phyloP scores from a whole-genome alignment of 164 flowering plant species.

The Aristolochia contorta region DNA sequence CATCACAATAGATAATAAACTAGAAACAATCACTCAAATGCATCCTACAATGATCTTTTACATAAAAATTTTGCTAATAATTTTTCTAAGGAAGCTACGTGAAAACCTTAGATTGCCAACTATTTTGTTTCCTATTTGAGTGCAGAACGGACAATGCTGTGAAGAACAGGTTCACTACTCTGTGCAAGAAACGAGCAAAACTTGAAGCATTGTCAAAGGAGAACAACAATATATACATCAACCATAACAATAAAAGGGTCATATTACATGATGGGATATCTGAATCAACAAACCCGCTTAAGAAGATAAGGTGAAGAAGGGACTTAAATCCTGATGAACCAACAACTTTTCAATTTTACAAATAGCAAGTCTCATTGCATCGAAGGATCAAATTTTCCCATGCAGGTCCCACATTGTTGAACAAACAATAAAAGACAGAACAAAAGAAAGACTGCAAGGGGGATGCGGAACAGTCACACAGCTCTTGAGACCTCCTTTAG shows the following conservation, averaged over 20 bases:
- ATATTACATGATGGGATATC: slow-evolving; percentile 28
- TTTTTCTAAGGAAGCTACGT: neutral
- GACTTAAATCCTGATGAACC: neutral
- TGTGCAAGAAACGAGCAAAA: slow-evolving; percentile 91
- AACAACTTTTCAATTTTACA: no score
- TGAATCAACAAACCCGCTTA: slow-evolving; percentile 22
- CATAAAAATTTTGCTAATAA: neutral
- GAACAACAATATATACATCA: slow-evolving; percentile 41
- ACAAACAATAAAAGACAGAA: slow-evolving; percentile 21
- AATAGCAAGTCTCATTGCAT: no score
- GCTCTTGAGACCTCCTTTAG: slow-evolving; percentile 54
- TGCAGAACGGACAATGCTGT: slow-evolving; percentile 98
- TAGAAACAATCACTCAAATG: neutral
- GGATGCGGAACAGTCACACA: slow-evolving; percentile 18
- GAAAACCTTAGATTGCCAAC: neutral
- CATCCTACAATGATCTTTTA: no score
- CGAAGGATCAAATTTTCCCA: neutral
- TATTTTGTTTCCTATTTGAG: neutral
- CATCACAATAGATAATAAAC: neutral
- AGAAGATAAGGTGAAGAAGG: slow-evolving; percentile 56
- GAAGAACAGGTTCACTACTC: slow-evolving; percentile 85
- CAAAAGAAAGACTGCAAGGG: slow-evolving; percentile 22
- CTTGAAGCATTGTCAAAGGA: slow-evolving; percentile 67
- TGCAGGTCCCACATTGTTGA: slow-evolving; percentile 36
- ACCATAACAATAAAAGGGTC: slow-evolving; percentile 54